Base-by-base conservation (phyloP, 2,329 filamentous ascomycete species). In the Aspergillus aculeatinus region DNA sequence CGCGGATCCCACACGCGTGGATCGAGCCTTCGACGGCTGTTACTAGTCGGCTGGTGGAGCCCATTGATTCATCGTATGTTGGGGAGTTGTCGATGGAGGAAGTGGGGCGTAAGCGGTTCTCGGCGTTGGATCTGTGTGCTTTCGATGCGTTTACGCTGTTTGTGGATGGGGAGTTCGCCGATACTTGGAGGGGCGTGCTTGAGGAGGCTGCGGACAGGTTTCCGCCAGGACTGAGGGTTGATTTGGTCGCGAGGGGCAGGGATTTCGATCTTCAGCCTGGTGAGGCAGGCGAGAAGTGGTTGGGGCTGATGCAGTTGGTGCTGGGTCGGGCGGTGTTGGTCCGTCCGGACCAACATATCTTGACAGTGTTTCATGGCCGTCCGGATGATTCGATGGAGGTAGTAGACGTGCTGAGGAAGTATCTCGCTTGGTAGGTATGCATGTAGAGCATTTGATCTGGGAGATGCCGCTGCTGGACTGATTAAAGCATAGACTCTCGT, bases 1-100 rank as follows among this genome's bases (percentile, higher is more conserved):
- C 77, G 6, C 67, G 77, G 35, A 57, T 80, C 5, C 77, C 78
- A 4, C 78, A 80, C 63, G 70, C 72, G 1, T 80, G 78, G 77
- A 72, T 80, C 14, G 31, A 25, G 14, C 35, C 55, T 4, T 48
- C 54, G 4, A 27, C 12, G 4, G 2, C 7, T 0, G 16, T 55
- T 5, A 11, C 42, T 5, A 48, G 63, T 12, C 27, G 31, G 3
- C 60, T 70, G 2, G 16, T 35, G 16, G 33, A 60, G 0, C 65
- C 70, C 0, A 68, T 78, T 7, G 70, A 79, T 47, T 66, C 69
- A 0, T 76, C 74, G 0, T 79, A 77, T 51, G 65, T 77, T 58
- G 31, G 59, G 2, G 74, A 79, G 44, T 64, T 78, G 2, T 65
- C 66, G 0, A 2, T 27, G 0, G 61, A 69, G 5, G 67, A 75